These are phyloP conservation scores for Ramaria sp. DNA, from an alignment of 768 basidiomycete genomes.

Conservation along the genomic window DNA sequence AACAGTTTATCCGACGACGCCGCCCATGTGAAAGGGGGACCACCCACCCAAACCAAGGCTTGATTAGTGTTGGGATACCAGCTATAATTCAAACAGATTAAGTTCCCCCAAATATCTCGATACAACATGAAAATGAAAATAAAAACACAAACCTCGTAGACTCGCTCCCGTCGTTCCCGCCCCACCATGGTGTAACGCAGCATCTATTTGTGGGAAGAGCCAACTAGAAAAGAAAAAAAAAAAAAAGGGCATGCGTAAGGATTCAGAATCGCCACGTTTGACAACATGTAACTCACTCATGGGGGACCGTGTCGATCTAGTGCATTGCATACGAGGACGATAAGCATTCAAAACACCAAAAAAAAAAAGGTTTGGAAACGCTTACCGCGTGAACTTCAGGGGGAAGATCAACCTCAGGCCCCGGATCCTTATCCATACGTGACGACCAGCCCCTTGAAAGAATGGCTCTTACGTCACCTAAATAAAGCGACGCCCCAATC, in stretches of 20 bases:
- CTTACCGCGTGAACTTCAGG: slow-evolving; percentile 36
- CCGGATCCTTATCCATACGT: slow-evolving; percentile 32
- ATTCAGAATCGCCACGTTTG: too few relatives aligned
- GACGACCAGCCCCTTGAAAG: slow-evolving; percentile 60
- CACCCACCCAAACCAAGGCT: slow-evolving; percentile 52
- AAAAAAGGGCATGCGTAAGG: background rate
- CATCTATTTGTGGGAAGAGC: slow-evolving; percentile 51
- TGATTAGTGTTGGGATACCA: slow-evolving; percentile 57
- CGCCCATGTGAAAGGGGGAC: background rate
- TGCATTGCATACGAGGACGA: too few relatives aligned
- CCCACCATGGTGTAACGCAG: slow-evolving; percentile 57
- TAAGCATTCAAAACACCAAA: background rate
- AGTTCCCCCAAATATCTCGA: background rate
- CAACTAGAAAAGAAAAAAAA: slow-evolving; percentile 25
- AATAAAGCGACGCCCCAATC: background rate
- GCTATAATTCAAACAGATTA: slow-evolving; percentile 17
- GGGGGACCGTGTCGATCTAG: slow-evolving; percentile 52
- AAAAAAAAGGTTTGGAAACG: background rate
- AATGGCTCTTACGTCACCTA: slow-evolving; percentile 54
- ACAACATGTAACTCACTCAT: slow-evolving; percentile 30
- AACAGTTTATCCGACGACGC: background rate
- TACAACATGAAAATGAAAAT: too few relatives aligned
- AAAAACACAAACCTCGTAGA: slow-evolving; percentile 27
- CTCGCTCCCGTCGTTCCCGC: slow-evolving; percentile 64
- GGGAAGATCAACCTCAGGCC: slow-evolving; percentile 34